These are phyloP conservation scores for Xylaria sp. DNA, from an alignment of 2,329 filamentous ascomycete genomes.

Conservation along the genomic window DNA sequence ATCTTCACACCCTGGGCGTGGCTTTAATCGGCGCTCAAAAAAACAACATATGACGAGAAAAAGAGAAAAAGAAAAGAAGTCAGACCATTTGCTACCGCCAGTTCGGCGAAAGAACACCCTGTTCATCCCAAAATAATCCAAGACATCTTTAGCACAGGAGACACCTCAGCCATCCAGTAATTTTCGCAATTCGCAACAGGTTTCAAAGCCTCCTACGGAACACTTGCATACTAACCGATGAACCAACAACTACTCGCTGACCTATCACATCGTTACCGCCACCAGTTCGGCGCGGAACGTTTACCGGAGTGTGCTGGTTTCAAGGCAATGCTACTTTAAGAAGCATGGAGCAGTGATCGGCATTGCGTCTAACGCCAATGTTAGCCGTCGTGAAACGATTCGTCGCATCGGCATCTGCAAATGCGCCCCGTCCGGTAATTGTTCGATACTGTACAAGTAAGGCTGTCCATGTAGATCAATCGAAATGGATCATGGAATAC, in stretches of 20 bases:
- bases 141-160: no score
- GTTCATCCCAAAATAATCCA: background rate
- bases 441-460: slow-evolving; percentile 12
- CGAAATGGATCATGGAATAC: background rate
- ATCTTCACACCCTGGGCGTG: slow-evolving; percentile 7
- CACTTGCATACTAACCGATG: background rate
- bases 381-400: slow-evolving; percentile 9
- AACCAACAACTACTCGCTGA: background rate
- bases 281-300: slow-evolving; percentile 13
- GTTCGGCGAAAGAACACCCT: background rate
- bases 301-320: slow-evolving; percentile 9
- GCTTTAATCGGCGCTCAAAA: slow-evolving; percentile 5
- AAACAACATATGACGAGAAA: background rate
- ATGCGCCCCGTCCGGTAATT: slow-evolving; percentile 15
- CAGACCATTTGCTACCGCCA: background rate
- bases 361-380: slow-evolving; percentile 10
- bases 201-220: background rate
- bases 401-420: slow-evolving; percentile 20
- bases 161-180: background rate
- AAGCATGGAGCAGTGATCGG: slow-evolving; percentile 14
- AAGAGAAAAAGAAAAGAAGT: slow-evolving; percentile 12
- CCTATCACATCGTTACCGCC: background rate
- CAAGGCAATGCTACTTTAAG: background rate
- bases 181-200: background rate
- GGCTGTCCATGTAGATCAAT: slow-evolving; percentile 28